Conservation (phyloP, 495 filamentous ascomycete species). For the Aspergillus nanangensis region DNA sequence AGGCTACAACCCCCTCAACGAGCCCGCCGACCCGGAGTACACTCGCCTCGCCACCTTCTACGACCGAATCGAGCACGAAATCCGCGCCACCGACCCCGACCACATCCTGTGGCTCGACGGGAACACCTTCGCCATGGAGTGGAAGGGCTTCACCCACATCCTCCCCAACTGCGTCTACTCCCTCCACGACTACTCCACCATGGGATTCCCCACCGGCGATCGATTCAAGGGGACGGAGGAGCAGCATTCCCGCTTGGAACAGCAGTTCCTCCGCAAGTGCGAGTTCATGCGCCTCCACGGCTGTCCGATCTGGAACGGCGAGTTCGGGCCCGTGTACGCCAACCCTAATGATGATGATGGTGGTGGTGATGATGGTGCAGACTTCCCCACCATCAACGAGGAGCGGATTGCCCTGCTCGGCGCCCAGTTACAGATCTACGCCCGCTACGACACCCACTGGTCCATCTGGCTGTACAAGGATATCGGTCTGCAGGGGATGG, state of each 20-base stretch:
- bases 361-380: too few relatives aligned
- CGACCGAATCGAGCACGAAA: conserved; percentile 50
- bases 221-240: conserved; percentile 46
- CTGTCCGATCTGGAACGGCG: conserved; percentile 62
- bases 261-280: conserved; percentile 50
- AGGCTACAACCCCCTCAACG: conserved; percentile 65
- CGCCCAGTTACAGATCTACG: conserved; percentile 55
- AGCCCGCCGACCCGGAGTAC: conserved; percentile 57
- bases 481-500: conserved; percentile 61
- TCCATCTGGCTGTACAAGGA: conserved; percentile 66
- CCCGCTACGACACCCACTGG: conserved; percentile 52
- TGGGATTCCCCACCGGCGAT: conserved; percentile 54
- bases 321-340: conserved; percentile 62
- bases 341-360: conserved; percentile 26
- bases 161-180: conserved; percentile 58
- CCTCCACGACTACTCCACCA: conserved; percentile 56
- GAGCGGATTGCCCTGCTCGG: conserved; percentile 49
- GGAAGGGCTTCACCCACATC: conserved; percentile 35
- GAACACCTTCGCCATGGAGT: conserved; percentile 61
- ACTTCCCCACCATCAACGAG: conserved; percentile 50
- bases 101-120: conserved; percentile 64
- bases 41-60: conserved; percentile 53
- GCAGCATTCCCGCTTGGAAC: conserved; percentile 46
- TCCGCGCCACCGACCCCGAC: conserved; percentile 54
- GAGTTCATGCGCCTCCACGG: conserved; percentile 50